Evolutionary conservation across 2,329 filamentous ascomycete genomes (phyloP), one percentile per base, ranked within the genome.

Genomic region (Microdochium paspali): DNA sequence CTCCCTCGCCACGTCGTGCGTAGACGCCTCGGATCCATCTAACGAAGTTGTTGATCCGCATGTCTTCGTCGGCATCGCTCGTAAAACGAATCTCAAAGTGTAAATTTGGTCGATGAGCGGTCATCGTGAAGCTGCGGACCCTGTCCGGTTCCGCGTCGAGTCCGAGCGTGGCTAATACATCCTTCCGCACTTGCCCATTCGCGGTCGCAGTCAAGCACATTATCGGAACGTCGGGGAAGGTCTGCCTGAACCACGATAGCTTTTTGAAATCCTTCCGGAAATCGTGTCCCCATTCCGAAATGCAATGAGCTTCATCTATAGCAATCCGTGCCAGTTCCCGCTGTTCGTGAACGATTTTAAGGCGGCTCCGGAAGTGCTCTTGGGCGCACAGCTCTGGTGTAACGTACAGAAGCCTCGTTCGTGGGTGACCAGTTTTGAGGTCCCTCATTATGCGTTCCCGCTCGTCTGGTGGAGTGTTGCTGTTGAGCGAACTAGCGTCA

Each of bases 211-310:
- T 97, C 13, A 95, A 77, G 53, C 90, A 95, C 65, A 93, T 95
- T 51, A 97, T 85, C 4, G 91, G 90, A 0, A 96, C 87, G 48
- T 86, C 77, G 0, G 90, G 87, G 54, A 93, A 90, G 5, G 82
- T 82, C 44, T 80, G 75, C 55, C 87, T 84, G 70, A 97, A 93
- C 82, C 88, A 96, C 2, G 80, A 84, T 6, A 97, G 75, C 20
- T 85, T 79, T 60, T 93, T 90, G 66, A 95, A 97, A 49, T 90
- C 87, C 30, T 84, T 87, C n/a, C 91, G 85, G 62, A 97, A 97
- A 64, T 97, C 91, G 63, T 97, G 90, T 2, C 91, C 91, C 91
- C 91, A 96, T 81, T 96, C 90, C 23, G 88, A 95, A 56, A 97
- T 95, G 64, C 91, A 97, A 64, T 97, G 91, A 2, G 91, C 91